Evolutionary conservation across 2,329 filamentous ascomycete species (phyloP).

Genomic region (Pseudomassariella vexata): DNA sequence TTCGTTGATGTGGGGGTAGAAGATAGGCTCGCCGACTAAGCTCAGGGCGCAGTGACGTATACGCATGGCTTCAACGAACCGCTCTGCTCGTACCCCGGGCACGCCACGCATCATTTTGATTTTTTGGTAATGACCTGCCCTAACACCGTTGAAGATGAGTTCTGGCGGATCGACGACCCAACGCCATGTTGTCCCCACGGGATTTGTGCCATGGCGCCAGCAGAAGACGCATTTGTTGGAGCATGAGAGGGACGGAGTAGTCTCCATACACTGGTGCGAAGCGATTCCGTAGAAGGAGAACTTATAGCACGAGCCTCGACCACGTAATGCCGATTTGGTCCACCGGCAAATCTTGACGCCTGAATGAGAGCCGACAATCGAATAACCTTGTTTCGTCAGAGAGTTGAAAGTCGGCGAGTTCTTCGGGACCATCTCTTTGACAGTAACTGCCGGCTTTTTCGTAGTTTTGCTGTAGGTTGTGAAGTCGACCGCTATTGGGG

Average conservation of each 20-base stretch:
- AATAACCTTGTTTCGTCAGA: constrained; percentile 93
- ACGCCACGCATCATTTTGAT: constrained; percentile 96
- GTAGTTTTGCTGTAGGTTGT: constrained; percentile 60
- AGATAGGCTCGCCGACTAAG: constrained; percentile 95
- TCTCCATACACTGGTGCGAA: constrained; percentile 97
- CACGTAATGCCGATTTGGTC: constrained; percentile 94
- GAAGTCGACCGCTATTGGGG: constrained; percentile 77
- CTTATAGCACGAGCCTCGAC: constrained; percentile 94
- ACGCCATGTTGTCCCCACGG: constrained; percentile 92
- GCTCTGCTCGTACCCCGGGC: constrained; percentile 83
- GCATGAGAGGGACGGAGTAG: constrained; percentile 89
- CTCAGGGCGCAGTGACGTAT: constrained; percentile 91
- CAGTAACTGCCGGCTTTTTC: constrained; percentile 37
- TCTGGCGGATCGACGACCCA: constrained; percentile 93
- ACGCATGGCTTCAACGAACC: constrained; percentile 86
- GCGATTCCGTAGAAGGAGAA: constrained; percentile 96
- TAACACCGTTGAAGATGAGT: constrained; percentile 83
- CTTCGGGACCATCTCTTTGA: constrained; percentile 92
- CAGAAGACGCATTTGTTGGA: constrained; percentile 99
- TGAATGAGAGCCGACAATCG: constrained; percentile 90
- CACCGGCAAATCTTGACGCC: constrained; percentile 97
- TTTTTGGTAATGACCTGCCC: constrained; percentile 89
- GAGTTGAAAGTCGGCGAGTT: constrained; percentile 82
- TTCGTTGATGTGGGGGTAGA: constrained; percentile 96
- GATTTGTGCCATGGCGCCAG: constrained; percentile 97